Evolutionary conservation across 2,329 filamentous ascomycete species (phyloP).

Genomic region (Coniochaeta hoffmannii): DNA sequence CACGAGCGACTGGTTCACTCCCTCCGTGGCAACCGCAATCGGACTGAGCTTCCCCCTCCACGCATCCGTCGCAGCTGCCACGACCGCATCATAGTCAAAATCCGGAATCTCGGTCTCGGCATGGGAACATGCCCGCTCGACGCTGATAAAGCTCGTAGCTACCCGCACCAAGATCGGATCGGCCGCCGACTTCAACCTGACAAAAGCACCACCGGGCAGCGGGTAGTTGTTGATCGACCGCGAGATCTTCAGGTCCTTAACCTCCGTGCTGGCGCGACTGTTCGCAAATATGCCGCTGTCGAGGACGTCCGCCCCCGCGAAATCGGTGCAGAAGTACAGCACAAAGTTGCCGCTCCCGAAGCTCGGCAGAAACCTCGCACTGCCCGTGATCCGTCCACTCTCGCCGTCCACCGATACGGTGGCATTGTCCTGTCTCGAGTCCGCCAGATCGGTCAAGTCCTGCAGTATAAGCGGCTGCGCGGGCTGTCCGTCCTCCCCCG

Average conservation of each 20-base stretch:
- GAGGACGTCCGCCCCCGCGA: conserved; percentile 47
- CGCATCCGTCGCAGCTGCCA: conserved; percentile 41
- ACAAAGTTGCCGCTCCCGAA: conserved; percentile 57
- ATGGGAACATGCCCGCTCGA: conserved; percentile 57
- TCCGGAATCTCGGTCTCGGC: conserved; percentile 62
- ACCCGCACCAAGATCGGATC: conserved; percentile 55
- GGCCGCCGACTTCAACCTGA: conserved; percentile 45
- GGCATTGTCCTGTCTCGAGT: conserved; percentile 51
- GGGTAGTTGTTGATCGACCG: conserved; percentile 44
- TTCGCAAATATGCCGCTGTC: conserved; percentile 56
- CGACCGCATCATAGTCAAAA: conserved; percentile 53
- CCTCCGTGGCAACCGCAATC: conserved; percentile 44
- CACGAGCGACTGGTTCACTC: conserved; percentile 46
- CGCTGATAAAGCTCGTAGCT: conserved; percentile 63
- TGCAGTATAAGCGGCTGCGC: conserved; percentile 55
- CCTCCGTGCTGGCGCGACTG: conserved; percentile 41
- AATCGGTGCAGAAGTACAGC: conserved; percentile 61
- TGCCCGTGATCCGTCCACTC: conserved; percentile 57
- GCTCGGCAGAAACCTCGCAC: conserved; percentile 53
- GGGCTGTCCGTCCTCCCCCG: conserved; percentile 23
- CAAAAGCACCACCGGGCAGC: conserved; percentile 55
- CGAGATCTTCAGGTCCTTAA: conserved; percentile 39
- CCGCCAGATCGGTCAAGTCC: conserved; percentile 56
- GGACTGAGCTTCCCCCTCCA: conserved; percentile 57
- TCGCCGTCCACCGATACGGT: conserved; percentile 44